Evolutionary conservation across 306 rosid genomes (phyloP).

Genomic region (Casuarina glauca): DNA sequence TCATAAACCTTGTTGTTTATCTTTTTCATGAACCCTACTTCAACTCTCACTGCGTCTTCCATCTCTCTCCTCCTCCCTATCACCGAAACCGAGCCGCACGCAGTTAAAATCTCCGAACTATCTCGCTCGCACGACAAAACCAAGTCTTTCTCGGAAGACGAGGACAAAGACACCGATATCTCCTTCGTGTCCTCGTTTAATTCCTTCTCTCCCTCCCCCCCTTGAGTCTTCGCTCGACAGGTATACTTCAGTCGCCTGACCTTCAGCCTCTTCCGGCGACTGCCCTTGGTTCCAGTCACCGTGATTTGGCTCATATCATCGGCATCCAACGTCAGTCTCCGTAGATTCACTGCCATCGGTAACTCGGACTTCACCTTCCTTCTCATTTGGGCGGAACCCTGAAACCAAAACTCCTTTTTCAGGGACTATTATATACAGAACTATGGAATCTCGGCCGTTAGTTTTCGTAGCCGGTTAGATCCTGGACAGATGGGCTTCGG

Average conservation of each 20-base stretch:
- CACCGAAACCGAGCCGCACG: conserved; percentile 59
- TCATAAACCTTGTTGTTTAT: conserved; percentile 33
- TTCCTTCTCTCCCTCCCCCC: not conserved
- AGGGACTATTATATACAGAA: conserved; percentile 1
- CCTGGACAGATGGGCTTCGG: conserved; percentile 39
- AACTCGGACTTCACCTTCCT: conserved; percentile 8
- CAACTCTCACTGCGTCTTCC: conserved; percentile 82
- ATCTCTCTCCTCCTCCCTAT: conserved; percentile 82
- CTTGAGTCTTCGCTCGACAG: conserved; percentile 35
- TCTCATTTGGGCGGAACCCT: conserved; percentile 21
- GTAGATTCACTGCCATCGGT: conserved; percentile 6
- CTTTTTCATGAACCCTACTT: conserved; percentile 48
- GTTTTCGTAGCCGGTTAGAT: conserved; percentile 6
- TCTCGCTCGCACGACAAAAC: conserved; percentile 1
- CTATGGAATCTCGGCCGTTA: conserved; percentile 43
- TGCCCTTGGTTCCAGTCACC: conserved; percentile 25
- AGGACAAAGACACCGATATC: conserved; percentile 40
- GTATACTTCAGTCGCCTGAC: conserved; percentile 48
- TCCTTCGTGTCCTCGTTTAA: not conserved
- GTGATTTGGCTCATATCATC: conserved; percentile 10
- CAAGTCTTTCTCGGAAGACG: conserved; percentile 1
- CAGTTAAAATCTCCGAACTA: not conserved
- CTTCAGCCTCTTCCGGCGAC: conserved; percentile 38
- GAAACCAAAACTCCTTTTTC: not conserved
- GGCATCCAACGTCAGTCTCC: conserved; percentile 14